Base-by-base conservation (phyloP, 1,284 basidiomycete genomes). In the Stygiomarasmius scandens region DNA sequence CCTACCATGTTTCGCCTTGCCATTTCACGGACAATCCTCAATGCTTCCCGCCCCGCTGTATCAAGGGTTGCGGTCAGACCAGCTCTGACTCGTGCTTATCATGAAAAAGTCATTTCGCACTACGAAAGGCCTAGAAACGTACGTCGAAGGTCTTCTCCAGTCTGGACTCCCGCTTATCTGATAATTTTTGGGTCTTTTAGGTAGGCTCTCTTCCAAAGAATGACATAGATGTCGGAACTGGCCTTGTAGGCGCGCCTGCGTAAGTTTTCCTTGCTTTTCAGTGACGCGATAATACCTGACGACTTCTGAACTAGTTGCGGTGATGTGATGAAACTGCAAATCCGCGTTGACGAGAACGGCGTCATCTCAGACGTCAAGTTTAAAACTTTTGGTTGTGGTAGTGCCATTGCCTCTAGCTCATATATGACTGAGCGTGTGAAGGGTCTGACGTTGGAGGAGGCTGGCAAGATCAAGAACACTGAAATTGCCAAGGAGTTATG, bases 291-390 rank as follows among this genome's bases (percentile, higher is more conserved):
- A 47, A 2, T 52, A 63, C 66, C 51, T 63, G 48, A 51, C 47
- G 57, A 48, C 54, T 50, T 43, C 41, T 44, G 56, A 53, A 52
- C 43, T 65, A 92, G 90, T 11, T 94, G 90, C 68, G 87, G 86
- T 67, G 96, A 97, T 76, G 95, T 98, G 52, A 98, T 98, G 96
- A 99, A 99, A 77, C 87, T 99, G 23, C 96, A 98, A 74, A 99
- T 99, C 72, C 92, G 94, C 66, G 97, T 99, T 58, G 90, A 96
- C 74, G 95, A 97, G 63, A 83, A 92, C 50, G 91, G 95, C 44
- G 86, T 98, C 75, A 99, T 99, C 70, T 92, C 91, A 56, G 96
- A 99, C 71, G 97, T 98, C 74, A 97, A 96, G 77, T 99, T 98
- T 85, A 98, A 97, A 81, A 97, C 95, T 0, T 98, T 97, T 72